Base-by-base conservation (phyloP, 305 asterid genomes). In the Solanum aculeatissimum region DNA sequence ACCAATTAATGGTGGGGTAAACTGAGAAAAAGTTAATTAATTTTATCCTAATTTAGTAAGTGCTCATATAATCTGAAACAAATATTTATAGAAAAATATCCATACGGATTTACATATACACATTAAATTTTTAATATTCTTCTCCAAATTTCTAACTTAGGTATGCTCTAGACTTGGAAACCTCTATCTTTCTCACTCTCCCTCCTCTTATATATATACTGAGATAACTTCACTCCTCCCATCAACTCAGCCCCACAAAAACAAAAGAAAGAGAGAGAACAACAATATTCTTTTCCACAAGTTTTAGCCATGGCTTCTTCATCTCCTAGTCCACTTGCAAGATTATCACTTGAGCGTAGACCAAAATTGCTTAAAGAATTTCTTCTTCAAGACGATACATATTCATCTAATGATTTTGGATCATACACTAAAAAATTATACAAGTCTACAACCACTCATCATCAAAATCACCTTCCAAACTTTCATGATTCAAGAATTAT, bases 281-380 rank as follows among this genome's bases (percentile, higher is more conserved):
- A 47, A 21, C 1, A 19, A 62, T 16, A 42, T 29, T 15, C 27
- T 13, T 25, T 63, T 63, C 27, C 14, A 27, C 29, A 82, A 32
- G 47, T 25, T 5, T 25, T 16, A 29, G n/a, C 45, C 43, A 82
- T 82, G 84, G 84, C 84, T 82, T 45, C 75, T 80, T 55, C 83
- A 62, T 25, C 16, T 63, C 63, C 57, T 40, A 82, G 78, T 29
- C 58, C 58, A 43, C 75, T 62, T 16, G 62, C 84, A 42, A 60
- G 77, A 82, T 81, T 80, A 15, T 77, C 88, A 19, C 55, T 85
- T 13, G 87, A 89, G 66, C 63, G 68, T 45, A 90, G 91, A 13
- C 97, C 92, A 3, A 65, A 75, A 86, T 80, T 93, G 95, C 96
- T 95, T 60, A 95, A 95, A 81, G 98, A 93, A 81, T 93, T 91